A percentile compares a stretch with the other conserved stretches of the same genome.
Evolutionary conservation across 164 flowering plant genomes (phyloP).

Genomic region (Chimonanthus salicifolius): DNA sequence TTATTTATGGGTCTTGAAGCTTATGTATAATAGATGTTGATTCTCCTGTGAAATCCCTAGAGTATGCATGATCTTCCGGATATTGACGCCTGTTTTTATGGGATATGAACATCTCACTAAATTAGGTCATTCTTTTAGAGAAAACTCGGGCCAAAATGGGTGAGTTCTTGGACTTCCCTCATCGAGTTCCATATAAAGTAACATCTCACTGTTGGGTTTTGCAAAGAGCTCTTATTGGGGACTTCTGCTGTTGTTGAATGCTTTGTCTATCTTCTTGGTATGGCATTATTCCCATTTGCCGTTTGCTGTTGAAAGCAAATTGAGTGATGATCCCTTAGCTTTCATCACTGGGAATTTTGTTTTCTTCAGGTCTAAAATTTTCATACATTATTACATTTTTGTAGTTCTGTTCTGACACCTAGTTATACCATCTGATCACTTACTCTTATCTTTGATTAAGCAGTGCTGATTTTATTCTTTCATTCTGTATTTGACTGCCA

Average conservation of each 20-base stretch:
- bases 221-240: slow-evolving; percentile 12
- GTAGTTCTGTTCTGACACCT: slow-evolving; percentile 12
- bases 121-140: slow-evolving; percentile 25
- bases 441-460: slow-evolving; percentile 7
- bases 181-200: slow-evolving; percentile 22
- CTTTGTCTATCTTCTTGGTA: slow-evolving; percentile 10
- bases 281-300: slow-evolving; percentile 8
- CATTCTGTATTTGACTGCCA: background rate
- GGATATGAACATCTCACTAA: slow-evolving; percentile 16
- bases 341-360: slow-evolving; percentile 33
- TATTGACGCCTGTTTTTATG: slow-evolving; percentile 3
- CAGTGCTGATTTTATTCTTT: slow-evolving; percentile 13
- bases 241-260: slow-evolving; percentile 1
- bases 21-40: background rate
- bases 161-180: slow-evolving; percentile 8
- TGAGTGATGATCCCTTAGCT: slow-evolving; percentile 26
- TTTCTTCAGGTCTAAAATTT: slow-evolving; percentile 23
- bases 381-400: slow-evolving; percentile 23
- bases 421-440: background rate
- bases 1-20: slow-evolving; percentile 5
- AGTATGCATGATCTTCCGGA: slow-evolving; percentile 4
- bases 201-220: slow-evolving; percentile 13
- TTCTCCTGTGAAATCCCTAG: slow-evolving; percentile 6
- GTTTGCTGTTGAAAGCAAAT: slow-evolving; percentile 4
- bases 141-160: slow-evolving; percentile 7